Evolutionary conservation across 176 grass and related monocot species (phyloP).

Genomic region (Cymbopogon citratus): DNA sequence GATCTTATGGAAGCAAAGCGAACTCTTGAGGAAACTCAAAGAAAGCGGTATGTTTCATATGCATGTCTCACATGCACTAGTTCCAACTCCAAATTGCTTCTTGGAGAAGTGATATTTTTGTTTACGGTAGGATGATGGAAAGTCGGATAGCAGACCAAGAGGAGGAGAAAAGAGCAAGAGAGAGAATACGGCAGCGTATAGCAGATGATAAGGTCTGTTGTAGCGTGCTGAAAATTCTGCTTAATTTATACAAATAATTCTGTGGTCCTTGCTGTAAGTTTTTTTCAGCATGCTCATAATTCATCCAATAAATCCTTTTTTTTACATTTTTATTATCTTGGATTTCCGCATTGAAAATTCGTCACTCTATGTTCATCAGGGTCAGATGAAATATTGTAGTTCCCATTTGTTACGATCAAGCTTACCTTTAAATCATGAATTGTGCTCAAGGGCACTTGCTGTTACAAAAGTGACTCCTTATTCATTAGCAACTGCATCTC

Average conservation of each 20-base stretch:
- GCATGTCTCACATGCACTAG: neutral
- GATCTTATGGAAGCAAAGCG: conserved; percentile 63
- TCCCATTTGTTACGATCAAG: conserved; percentile 5
- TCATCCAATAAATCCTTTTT: neutral
- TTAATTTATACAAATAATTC: neutral
- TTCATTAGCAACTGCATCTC: neutral
- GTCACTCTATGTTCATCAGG: neutral
- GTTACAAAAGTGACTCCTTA: neutral
- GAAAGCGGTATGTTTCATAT: conserved; percentile 61
- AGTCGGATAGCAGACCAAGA: conserved; percentile 64
- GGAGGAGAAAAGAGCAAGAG: conserved; percentile 77
- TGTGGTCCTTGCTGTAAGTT: neutral
- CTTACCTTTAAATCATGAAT: neutral
- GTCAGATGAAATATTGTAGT: neutral
- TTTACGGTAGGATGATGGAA: conserved; percentile 56
- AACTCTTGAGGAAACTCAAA: conserved; percentile 68
- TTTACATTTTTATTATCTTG: neutral
- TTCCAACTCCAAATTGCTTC: neutral
- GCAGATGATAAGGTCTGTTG: conserved; percentile 70
- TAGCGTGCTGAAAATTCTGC: neutral
- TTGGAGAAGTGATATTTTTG: neutral
- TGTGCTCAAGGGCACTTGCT: neutral
- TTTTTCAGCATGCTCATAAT: neutral
- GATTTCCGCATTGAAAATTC: neutral
- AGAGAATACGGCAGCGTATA: conserved; percentile 61